Conservation (phyloP, 108 stramenopile species). For the Chaetoceros muelleri region DNA sequence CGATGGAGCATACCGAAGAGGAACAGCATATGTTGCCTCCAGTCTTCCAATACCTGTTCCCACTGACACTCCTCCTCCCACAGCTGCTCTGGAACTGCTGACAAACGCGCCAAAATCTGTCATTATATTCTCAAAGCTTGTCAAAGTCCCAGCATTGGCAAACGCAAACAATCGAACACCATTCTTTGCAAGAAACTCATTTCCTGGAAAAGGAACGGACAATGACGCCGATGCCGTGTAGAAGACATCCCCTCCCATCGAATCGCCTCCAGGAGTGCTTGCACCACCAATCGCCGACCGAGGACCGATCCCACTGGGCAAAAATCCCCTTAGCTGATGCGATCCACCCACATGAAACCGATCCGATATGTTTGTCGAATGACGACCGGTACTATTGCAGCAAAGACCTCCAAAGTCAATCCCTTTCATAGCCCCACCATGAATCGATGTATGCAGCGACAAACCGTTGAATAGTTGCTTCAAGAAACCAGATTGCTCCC, state of each 20-base stretch:
- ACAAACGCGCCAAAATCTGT: slow-evolving; percentile 13
- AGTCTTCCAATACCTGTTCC: slow-evolving; percentile 57
- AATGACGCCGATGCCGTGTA: slow-evolving; percentile 57
- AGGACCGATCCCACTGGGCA: slow-evolving; percentile 73
- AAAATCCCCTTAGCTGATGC: slow-evolving; percentile 64
- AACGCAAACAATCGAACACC: slow-evolving; percentile 65
- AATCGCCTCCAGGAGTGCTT: slow-evolving; percentile 55
- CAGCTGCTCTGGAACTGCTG: slow-evolving; percentile 40
- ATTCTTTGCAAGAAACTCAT: slow-evolving; percentile 31
- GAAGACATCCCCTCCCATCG: slow-evolving; percentile 67
- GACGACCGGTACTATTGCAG: slow-evolving; percentile 16
- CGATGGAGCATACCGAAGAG: slow-evolving; percentile 64
- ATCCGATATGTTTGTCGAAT: slow-evolving; percentile 39
- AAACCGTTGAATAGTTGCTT: slow-evolving; percentile 12
- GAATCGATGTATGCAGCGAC: slow-evolving; percentile 47
- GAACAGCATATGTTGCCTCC: slow-evolving; percentile 73
- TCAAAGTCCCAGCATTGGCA: slow-evolving; percentile 63
- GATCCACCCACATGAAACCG: slow-evolving; percentile 79
- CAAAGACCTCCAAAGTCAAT: slow-evolving; percentile 55
- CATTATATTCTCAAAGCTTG: slow-evolving; percentile 15
- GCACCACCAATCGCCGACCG: slow-evolving; percentile 43
- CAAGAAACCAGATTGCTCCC: not conserved
- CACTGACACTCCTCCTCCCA: slow-evolving; percentile 60
- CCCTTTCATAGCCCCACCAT: slow-evolving; percentile 34
- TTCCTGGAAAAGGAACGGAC: slow-evolving; percentile 39